Base-by-base conservation (phyloP, 2,329 filamentous ascomycete species). In the Alternaria arborescens region DNA sequence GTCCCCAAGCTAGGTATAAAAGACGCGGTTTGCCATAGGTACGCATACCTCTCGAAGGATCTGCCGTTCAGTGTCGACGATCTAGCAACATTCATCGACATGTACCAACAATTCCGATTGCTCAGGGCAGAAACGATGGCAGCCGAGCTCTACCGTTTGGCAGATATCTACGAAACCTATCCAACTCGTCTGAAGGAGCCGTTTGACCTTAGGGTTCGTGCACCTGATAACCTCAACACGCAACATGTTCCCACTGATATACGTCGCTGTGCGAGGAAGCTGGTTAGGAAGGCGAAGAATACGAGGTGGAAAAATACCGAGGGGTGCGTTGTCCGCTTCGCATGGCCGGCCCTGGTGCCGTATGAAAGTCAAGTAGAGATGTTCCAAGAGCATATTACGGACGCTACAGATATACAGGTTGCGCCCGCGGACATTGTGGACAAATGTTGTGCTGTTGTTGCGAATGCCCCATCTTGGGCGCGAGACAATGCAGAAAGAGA, bases 301-400 rank as follows among this genome's bases (percentile, higher is more conserved):
- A n/a, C 18, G 11, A 22, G 8, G 8, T 40, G 48, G 47, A 18
- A 18, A 18, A 16, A 20, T 3, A 47, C 30, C 38, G 47, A 57
- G 1, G 12, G 28, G n/a, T 44, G 26, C 18, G 12, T 18, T 14
- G 55, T 44, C 24, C 58, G 61, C 8, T 65, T 63, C 22, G 36
- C 24, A 3, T 61, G 58, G 34, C 58, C 61, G 51, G 48, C 54
- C 3, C 47, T 66, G 20, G 44, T 66, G 10, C 59, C 61, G 26
- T 66, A 64, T 36, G 57, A 64, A 26, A 59, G 57, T 34, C 44
- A 43, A 10, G 14, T 52, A 18, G 51, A 54, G 6, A 32, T 60
- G 4, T 64, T 62, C 26, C 16, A 50, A 20, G 30, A 55, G 18
- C 4, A 28, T 40, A n/a, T 54, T 50, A 36, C 16, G 5, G 18